Evolutionary conservation across 2,329 filamentous ascomycete species (phyloP).

Genomic region (Pseudogymnoascus sp.): DNA sequence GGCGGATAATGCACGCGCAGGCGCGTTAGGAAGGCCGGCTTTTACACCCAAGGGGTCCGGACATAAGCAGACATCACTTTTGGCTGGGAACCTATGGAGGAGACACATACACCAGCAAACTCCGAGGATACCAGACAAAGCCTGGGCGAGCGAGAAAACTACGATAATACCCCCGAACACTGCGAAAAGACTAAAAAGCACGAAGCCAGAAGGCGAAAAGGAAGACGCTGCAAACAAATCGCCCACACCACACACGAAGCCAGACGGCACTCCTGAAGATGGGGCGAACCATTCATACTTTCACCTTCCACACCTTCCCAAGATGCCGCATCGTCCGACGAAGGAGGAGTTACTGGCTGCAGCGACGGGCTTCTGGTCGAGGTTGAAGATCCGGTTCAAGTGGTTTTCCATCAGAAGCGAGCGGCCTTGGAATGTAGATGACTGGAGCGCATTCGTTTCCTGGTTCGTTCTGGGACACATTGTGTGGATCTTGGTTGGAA

Average conservation of each 20-base stretch:
- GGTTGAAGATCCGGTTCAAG: slow-evolving; percentile 86
- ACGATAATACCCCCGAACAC: neutral
- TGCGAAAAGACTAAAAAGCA: neutral
- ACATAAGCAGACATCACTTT: neutral
- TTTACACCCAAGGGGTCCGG: neutral
- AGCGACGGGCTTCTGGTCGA: slow-evolving; percentile 86
- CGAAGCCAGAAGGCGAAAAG: neutral
- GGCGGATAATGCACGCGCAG: neutral
- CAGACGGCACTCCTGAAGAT: neutral
- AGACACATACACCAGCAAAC: neutral
- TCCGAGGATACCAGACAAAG: neutral
- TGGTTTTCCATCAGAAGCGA: slow-evolving; percentile 95
- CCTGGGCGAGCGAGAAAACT: neutral
- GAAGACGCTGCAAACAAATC: neutral
- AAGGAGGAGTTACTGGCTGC: slow-evolving; percentile 91
- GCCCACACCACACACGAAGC: neutral
- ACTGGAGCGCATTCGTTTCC: slow-evolving; percentile 90
- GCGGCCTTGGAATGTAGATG: slow-evolving; percentile 89
- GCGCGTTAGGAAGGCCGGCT: neutral
- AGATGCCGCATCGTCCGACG: slow-evolving; percentile 78
- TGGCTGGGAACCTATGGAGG: neutral
- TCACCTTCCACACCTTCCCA: slow-evolving; percentile 49
- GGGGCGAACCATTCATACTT: slow-evolving; percentile 35
- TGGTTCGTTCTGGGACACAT: slow-evolving; percentile 93
- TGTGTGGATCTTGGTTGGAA: slow-evolving; percentile 92